These are phyloP conservation scores for Clavispora carvajalis DNA, from an alignment of 805 yeast genomes.

Conservation along the genomic window DNA sequence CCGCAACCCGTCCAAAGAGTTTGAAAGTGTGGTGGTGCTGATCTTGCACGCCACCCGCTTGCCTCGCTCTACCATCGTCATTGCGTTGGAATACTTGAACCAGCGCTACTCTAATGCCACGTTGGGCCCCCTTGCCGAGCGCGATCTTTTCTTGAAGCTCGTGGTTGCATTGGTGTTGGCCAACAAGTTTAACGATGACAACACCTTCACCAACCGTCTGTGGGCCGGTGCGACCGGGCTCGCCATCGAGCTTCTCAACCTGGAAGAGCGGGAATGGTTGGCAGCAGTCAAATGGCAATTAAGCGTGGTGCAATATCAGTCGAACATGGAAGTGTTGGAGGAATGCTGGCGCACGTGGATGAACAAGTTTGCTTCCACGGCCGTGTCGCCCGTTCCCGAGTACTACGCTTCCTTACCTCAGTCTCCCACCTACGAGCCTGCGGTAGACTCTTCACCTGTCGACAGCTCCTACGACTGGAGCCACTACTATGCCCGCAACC, in stretches of 20 bases:
- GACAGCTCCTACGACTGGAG: slow-evolving; percentile 17
- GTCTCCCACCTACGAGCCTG: slow-evolving; percentile 15
- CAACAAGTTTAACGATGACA: slow-evolving; percentile 93
- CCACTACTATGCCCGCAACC: slow-evolving; percentile 2
- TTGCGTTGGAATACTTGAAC: slow-evolving; percentile 74
- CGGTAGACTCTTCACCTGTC: slow-evolving; percentile 23
- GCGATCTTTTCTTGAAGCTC: slow-evolving; percentile 48
- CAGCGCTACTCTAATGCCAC: slow-evolving; percentile 43
- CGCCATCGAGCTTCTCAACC: slow-evolving; percentile 52
- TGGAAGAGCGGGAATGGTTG: slow-evolving; percentile 69
- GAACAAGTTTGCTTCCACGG: slow-evolving; percentile 23
- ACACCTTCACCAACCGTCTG: slow-evolving; percentile 89
- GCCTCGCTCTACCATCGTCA: slow-evolving; percentile 73
- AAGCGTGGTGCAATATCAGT: slow-evolving; percentile 34
- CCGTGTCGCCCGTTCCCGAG: slow-evolving; percentile 3
- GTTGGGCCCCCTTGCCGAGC: slow-evolving; percentile 18
- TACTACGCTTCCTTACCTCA: slow-evolving; percentile 15
- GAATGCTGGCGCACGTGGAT: slow-evolving; percentile 44
- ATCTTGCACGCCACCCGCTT: slow-evolving; percentile 84
- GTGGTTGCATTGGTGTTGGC: slow-evolving; percentile 75
- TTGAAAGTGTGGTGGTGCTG: slow-evolving; percentile 55
- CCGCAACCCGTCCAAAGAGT: slow-evolving; percentile 40
- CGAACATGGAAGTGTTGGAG: slow-evolving; percentile 36
- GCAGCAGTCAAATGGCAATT: slow-evolving; percentile 55
- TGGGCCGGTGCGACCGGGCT: slow-evolving; percentile 97